Evolutionary conservation across 148 eudicot genomes (phyloP).

Genomic region (Fagopyrum tataricum): DNA sequence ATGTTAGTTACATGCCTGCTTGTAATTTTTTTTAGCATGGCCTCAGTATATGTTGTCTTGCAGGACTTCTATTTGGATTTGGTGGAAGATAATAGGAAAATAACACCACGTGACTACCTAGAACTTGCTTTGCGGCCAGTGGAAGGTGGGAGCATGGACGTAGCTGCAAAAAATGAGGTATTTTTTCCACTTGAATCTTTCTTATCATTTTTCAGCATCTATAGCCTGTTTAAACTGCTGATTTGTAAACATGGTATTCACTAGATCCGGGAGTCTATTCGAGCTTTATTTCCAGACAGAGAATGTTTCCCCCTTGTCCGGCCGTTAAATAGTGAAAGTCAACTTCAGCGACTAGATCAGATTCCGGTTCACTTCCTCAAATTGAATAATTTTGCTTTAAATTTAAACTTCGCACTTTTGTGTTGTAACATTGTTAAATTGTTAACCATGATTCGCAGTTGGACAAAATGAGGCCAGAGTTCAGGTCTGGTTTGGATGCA

Average conservation of each 20-base stretch:
- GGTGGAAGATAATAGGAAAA: constrained; percentile 79
- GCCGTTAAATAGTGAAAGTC: constrained; percentile 75
- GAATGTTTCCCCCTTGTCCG: constrained; percentile 96
- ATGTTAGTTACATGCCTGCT: not conserved
- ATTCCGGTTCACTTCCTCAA: constrained; percentile 54
- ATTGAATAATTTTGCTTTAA: not conserved
- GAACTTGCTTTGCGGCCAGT: constrained; percentile 87
- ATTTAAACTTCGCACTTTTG: not conserved
- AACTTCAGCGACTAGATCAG: constrained; percentile 91
- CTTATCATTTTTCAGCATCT: not conserved
- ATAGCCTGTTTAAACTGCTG: not conserved
- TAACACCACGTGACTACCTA: constrained; percentile 95
- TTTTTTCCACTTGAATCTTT: not conserved
- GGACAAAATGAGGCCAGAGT: constrained; percentile 84
- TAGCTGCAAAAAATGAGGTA: constrained; percentile 94
- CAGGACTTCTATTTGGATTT: constrained; percentile 94
- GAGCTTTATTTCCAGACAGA: constrained; percentile 95
- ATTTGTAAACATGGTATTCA: constrained; percentile 42
- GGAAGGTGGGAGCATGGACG: constrained; percentile 60
- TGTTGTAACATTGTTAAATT: constrained; percentile 9
- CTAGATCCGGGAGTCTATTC: constrained; percentile 91
- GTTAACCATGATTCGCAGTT: constrained; percentile 36
- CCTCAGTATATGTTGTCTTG: constrained; percentile 11
- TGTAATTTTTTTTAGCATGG: not conserved
- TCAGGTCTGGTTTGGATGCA: constrained; percentile 83